Conservation (phyloP, 225 moss, liverwort and hornwort species). For the Marchantia paleacea region DNA sequence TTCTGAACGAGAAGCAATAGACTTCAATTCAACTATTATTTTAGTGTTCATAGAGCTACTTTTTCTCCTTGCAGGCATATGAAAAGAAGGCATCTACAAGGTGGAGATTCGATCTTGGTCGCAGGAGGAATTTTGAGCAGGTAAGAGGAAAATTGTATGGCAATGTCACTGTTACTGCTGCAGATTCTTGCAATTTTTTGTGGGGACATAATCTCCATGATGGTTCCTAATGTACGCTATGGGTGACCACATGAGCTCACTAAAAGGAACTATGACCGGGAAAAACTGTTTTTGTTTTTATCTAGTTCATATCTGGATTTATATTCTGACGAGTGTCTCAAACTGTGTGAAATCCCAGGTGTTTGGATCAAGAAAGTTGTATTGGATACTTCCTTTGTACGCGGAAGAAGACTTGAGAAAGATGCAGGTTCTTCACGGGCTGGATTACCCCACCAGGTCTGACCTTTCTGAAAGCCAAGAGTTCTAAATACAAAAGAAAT, state of each 20-base stretch:
- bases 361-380: slow-evolving; percentile 82
- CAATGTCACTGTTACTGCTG: too few relatives aligned
- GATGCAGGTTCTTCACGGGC: slow-evolving; percentile 82
- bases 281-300: too few relatives aligned
- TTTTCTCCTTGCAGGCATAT: slow-evolving; percentile 49
- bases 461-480: slow-evolving; percentile 80
- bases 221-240: too few relatives aligned
- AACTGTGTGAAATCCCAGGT: slow-evolving; percentile 37
- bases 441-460: slow-evolving; percentile 89
- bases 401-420: slow-evolving; percentile 90
- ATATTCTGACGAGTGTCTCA: too few relatives aligned
- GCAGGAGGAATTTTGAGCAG: slow-evolving; percentile 88
- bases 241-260: too few relatives aligned
- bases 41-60: not conserved
- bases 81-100: slow-evolving; percentile 86
- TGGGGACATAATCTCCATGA: too few relatives aligned
- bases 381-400: slow-evolving; percentile 87
- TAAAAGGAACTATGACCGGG: too few relatives aligned
- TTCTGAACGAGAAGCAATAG: too few relatives aligned
- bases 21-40: too few relatives aligned
- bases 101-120: slow-evolving; percentile 91
- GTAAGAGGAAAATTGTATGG: not conserved
- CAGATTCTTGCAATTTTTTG: too few relatives aligned
- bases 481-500: slow-evolving; percentile 39
- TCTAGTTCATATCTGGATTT: too few relatives aligned